Conservation (phyloP, 176 grass and related monocot species). For the maize (Zea mays) region DNA sequence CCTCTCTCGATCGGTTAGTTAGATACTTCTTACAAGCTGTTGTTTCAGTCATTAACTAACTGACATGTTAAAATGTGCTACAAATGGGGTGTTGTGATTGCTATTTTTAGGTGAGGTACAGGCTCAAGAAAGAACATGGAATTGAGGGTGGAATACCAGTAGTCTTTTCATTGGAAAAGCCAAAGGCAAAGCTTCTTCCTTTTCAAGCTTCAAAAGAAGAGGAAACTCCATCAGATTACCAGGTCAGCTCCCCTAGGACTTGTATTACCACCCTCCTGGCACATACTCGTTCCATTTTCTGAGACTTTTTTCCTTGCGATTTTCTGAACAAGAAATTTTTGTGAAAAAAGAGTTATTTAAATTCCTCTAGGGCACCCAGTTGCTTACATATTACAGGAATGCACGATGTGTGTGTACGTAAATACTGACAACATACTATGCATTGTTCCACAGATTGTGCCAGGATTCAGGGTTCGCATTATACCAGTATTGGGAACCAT, state of each 20-base stretch:
- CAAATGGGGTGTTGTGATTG: neutral
- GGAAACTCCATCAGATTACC: slow-evolving; percentile 96
- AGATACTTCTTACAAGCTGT: slow-evolving; percentile 15
- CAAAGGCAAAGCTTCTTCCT: slow-evolving; percentile 92
- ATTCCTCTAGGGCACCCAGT: slow-evolving; percentile 19
- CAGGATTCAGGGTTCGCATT: slow-evolving; percentile 93
- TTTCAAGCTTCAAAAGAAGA: slow-evolving; percentile 88
- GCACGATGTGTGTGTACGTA: neutral
- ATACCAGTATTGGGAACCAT: slow-evolving; percentile 93
- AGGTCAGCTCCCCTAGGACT: slow-evolving; percentile 50
- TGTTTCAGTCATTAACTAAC: neutral
- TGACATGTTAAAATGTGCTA: slow-evolving; percentile 2
- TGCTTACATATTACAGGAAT: neutral
- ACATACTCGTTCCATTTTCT: neutral
- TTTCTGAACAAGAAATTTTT: neutral
- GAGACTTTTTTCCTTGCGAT: neutral
- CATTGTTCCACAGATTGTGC: slow-evolving; percentile 67
- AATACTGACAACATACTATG: slow-evolving; percentile 20
- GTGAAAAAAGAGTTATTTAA: neutral
- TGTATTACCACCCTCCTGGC: neutral
- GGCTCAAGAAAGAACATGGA: slow-evolving; percentile 80
- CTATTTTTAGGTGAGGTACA: slow-evolving; percentile 72
- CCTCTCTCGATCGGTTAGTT: slow-evolving; percentile 72
- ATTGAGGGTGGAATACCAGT: slow-evolving; percentile 87
- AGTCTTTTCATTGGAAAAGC: slow-evolving; percentile 91